Evolutionary conservation across 306 rosid genomes (phyloP).

Genomic region (Canavalia ensiformis): DNA sequence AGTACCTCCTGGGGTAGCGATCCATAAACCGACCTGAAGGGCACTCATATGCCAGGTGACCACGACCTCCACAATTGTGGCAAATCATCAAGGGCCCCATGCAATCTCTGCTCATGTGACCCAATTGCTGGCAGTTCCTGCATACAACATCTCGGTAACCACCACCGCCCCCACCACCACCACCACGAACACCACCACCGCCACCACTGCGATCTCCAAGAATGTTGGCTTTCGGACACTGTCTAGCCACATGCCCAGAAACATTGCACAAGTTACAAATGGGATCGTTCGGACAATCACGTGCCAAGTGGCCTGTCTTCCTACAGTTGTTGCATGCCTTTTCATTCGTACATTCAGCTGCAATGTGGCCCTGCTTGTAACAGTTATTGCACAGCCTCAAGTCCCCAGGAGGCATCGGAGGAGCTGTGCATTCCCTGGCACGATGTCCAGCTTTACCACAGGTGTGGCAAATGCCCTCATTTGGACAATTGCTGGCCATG

Average conservation of each 20-base stretch:
- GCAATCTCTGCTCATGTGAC: slow-evolving; percentile 98
- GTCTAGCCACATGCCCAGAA: slow-evolving; percentile 93
- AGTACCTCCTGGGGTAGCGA: slow-evolving; percentile 92
- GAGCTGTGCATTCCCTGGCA: slow-evolving; percentile 92
- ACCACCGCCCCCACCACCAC: slow-evolving; percentile 53
- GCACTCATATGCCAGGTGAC: slow-evolving; percentile 95
- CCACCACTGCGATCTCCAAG: slow-evolving; percentile 70
- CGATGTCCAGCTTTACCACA: slow-evolving; percentile 98
- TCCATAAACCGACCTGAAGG: slow-evolving; percentile 96
- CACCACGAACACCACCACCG: slow-evolving; percentile 52
- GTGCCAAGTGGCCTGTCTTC: slow-evolving; percentile 97
- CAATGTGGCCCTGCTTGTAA: slow-evolving; percentile 97
- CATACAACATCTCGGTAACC: slow-evolving; percentile 82
- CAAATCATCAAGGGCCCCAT: slow-evolving; percentile 96
- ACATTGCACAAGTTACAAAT: slow-evolving; percentile 95
- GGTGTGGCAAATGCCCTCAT: slow-evolving; percentile 97
- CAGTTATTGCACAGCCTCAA: slow-evolving; percentile 96
- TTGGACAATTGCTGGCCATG: slow-evolving; percentile 92
- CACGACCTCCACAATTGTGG: slow-evolving; percentile 98
- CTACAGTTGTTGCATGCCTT: slow-evolving; percentile 99
- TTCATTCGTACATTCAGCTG: slow-evolving; percentile 94
- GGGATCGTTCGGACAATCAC: slow-evolving; percentile 96
- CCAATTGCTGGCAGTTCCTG: slow-evolving; percentile 92
- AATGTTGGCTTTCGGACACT: slow-evolving; percentile 77
- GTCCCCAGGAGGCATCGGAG: slow-evolving; percentile 91